Evolutionary conservation across 345 rosid genomes (phyloP).

Genomic region (Boechera divaricarpa): DNA sequence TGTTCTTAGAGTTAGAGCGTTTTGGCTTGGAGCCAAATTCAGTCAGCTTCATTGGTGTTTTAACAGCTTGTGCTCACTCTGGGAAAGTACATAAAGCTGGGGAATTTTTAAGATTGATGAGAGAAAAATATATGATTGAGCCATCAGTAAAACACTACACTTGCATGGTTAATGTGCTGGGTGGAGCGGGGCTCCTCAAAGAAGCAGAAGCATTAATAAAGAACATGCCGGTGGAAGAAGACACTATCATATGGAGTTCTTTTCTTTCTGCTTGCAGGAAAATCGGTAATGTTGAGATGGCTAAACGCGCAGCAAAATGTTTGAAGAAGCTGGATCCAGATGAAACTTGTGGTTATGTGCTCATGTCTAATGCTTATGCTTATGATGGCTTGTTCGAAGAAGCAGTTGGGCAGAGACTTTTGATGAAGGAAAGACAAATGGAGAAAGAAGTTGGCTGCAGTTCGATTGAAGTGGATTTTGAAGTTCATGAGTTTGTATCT

Average conservation of each 20-base stretch:
- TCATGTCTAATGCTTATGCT: conserved; percentile 76
- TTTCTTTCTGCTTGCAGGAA: conserved; percentile 66
- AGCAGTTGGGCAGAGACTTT: conserved; percentile 61
- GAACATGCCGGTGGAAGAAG: conserved; percentile 60
- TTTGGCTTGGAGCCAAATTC: conserved; percentile 60
- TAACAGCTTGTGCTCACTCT: conserved; percentile 74
- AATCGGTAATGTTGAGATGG: conserved; percentile 61
- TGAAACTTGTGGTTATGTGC: conserved; percentile 66
- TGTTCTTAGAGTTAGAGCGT: conserved; percentile 60
- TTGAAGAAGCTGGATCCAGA: conserved; percentile 57
- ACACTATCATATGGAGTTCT: conserved; percentile 69
- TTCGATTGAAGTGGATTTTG: conserved; percentile 70
- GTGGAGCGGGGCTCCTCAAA: conserved; percentile 62
- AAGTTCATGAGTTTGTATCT: conserved; percentile 81
- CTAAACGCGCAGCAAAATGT: conserved; percentile 57
- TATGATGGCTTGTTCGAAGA: conserved; percentile 55
- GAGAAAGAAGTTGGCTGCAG: conserved; percentile 81
- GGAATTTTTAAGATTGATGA: conserved; percentile 61
- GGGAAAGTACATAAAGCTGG: conserved; percentile 61
- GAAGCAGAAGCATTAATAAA: conserved; percentile 69
- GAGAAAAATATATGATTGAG: conserved; percentile 54
- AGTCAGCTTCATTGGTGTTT: conserved; percentile 67
- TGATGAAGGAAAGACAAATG: conserved; percentile 58
- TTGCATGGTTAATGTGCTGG: conserved; percentile 71
- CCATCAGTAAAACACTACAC: conserved; percentile 74